phyloP scores from a whole-genome alignment of 495 filamentous ascomycete species.

The Astrocystis sublimbata region DNA sequence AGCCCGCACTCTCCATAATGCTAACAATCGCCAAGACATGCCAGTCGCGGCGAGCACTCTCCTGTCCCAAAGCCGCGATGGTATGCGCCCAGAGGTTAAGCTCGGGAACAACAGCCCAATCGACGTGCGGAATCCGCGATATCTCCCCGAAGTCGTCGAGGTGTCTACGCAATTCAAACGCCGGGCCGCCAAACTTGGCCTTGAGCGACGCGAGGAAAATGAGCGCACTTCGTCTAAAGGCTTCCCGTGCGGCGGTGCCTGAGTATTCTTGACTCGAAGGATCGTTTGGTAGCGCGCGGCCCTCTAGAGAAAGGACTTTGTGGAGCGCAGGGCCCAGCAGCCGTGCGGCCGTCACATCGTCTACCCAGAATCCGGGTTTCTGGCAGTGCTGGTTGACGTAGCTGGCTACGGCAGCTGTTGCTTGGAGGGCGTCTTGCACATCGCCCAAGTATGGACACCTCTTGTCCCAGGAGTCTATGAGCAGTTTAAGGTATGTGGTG shows the following conservation, averaged over 20 bases:
- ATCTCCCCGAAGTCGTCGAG: constrained; percentile 32
- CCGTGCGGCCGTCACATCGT: constrained; percentile 25
- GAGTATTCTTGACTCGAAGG: constrained; percentile 20
- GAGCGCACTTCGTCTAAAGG: constrained; percentile 25
- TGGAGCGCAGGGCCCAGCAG: constrained; percentile 25
- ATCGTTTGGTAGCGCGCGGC: constrained; percentile 21
- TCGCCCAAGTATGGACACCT: constrained; percentile 27
- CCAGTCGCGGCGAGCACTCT: constrained; percentile 25
- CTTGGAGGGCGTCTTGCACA: constrained; percentile 25
- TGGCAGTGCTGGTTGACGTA: constrained; percentile 24
- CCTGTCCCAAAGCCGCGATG: constrained; percentile 24
- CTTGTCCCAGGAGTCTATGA: constrained; percentile 24
- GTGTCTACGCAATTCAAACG: constrained; percentile 22
- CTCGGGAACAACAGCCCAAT: constrained; percentile 28
- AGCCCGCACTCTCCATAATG: constrained; percentile 26
- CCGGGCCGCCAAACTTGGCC: constrained; percentile 19
- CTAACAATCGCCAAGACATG: constrained; percentile 29
- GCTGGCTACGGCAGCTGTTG: constrained; percentile 26
- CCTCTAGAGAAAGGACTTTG: constrained; percentile 25
- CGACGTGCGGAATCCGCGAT: constrained; percentile 24
- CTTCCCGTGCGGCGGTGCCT: constrained; percentile 27
- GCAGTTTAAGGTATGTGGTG: constrained; percentile 16
- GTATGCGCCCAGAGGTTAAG: constrained; percentile 33
- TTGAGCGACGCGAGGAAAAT: constrained; percentile 28
- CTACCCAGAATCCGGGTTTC: constrained; percentile 19